Base-by-base conservation (phyloP, 2,329 filamentous ascomycete species). In the Macrophomina tecta region DNA sequence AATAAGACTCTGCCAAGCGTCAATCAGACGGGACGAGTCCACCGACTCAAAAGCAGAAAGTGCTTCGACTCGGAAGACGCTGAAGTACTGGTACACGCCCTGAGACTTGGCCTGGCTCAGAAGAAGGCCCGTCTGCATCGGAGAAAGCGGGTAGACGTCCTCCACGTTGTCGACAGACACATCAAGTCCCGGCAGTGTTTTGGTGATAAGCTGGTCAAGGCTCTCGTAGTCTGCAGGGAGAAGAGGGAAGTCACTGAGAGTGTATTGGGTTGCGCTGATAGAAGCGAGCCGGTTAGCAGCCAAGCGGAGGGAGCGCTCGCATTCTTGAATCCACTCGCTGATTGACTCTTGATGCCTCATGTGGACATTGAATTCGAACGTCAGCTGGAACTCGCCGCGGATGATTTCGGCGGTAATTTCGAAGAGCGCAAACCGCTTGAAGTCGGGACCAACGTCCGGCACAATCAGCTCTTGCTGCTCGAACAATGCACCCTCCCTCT, bases 341-440 rank as follows among this genome's bases (percentile, higher is more conserved):
- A 86, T 82, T 1, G 71, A 70, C 3, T 76, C 71, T 67, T 85
- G 82, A 68, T 84, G 81, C 11, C 72, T 72, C 81, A 84, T 84
- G 38, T 78, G 73, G 12, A 78, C 76, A 70, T 85, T 85, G 73
- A 83, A 85, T 0, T 82, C 82, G 70, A 85, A 85, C 0, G 80
- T 80, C 65, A 85, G 82, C 8, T 82, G 79, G 30, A 86, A 76
- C n/a, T 74, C 74, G 0, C 81, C 82, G 58, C 80, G 77, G n/a
- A 81, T 80, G 3, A 84, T 78, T 62, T 84, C 80, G 1, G 83
- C 83, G 0, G 82, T 83, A 46, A 85, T 83, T 68, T 86, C 84
- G 66, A 86, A 83, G 0, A 86, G 75, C 6, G 79, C 81, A 68
- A 84, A 83, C 3, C 82, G 79, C 12, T 80, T 81, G 4, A 77